phyloP scores from a whole-genome alignment of 2,329 filamentous ascomycete genomes.

The Aspergillus quadricinctus region DNA sequence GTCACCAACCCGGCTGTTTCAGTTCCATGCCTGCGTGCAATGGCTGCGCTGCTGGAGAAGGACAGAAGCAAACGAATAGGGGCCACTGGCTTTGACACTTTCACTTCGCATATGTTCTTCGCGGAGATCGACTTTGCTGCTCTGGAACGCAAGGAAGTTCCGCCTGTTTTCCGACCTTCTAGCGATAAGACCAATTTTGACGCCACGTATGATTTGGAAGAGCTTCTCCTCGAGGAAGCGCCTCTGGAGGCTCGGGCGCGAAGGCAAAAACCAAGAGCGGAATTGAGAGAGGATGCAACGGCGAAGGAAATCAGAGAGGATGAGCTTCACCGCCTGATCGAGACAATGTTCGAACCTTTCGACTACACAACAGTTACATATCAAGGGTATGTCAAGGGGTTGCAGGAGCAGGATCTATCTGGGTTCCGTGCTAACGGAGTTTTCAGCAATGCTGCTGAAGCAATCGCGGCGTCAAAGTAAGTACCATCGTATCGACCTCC shows the following conservation, averaged over 20 bases:
- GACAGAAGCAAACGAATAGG: conserved; percentile 80
- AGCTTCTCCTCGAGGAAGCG: conserved; percentile 87
- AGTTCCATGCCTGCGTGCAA: conserved; percentile 81
- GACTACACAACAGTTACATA: conserved; percentile 86
- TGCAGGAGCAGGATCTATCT: background rate
- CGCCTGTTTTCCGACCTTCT: conserved; percentile 87
- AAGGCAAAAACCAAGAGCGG: conserved; percentile 87
- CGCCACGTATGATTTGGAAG: conserved; percentile 94
- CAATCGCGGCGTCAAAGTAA: conserved; percentile 36
- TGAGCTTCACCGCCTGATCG: conserved; percentile 89
- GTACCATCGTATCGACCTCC: conserved; percentile 13
- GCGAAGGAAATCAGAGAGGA: conserved; percentile 93
- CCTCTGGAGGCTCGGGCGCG: conserved; percentile 88
- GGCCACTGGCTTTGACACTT: conserved; percentile 74
- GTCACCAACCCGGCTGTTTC: conserved; percentile 88
- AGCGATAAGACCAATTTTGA: conserved; percentile 99
- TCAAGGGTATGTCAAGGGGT: conserved; percentile 56
- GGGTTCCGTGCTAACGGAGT: conserved; percentile 7
- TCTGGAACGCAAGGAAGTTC: conserved; percentile 79
- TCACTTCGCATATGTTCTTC: conserved; percentile 88
- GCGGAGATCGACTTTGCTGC: conserved; percentile 75
- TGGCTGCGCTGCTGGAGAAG: conserved; percentile 75
- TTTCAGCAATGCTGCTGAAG: conserved; percentile 32
- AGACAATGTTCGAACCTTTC: conserved; percentile 88
- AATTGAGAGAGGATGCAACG: conserved; percentile 88